Conservation (phyloP, 1,284 basidiomycete genomes). For the Sphagnurus paluster region DNA sequence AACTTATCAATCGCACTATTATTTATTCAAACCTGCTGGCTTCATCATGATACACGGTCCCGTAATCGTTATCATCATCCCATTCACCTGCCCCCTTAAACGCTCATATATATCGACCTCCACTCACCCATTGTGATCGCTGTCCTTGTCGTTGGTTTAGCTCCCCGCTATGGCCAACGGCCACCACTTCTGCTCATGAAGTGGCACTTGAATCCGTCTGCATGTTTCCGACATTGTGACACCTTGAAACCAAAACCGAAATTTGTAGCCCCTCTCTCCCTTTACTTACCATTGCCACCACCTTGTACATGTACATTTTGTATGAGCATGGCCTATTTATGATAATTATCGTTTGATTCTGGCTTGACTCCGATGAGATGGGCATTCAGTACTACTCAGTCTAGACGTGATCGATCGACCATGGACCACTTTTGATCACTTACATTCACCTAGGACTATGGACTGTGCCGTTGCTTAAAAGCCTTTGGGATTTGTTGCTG, state of each 20-base stretch:
- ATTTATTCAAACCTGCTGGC: slow-evolving; percentile 13
- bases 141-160: no score
- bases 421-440: no score
- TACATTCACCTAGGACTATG: no score
- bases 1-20: slow-evolving; percentile 2
- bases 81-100: background rate
- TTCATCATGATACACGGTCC: slow-evolving; percentile 1
- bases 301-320: slow-evolving; percentile 7
- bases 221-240: slow-evolving; percentile 3
- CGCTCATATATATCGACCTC: slow-evolving; percentile 3
- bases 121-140: no score
- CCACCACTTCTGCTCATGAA: no score
- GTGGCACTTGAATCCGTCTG: no score
- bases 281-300: background rate
- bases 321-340: slow-evolving; percentile 16
- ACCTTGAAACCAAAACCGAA: slow-evolving; percentile 9
- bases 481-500: no score
- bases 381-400: no score
- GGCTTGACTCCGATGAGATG: no score
- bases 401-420: no score
- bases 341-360: slow-evolving; percentile 3
- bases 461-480: no score
- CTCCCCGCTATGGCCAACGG: no score
- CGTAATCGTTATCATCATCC: slow-evolving; percentile 5
- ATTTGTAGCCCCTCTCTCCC: slow-evolving; percentile 6